Evolutionary conservation across 768 basidiomycete genomes (phyloP).

Genomic region (Boletus patriciae): DNA sequence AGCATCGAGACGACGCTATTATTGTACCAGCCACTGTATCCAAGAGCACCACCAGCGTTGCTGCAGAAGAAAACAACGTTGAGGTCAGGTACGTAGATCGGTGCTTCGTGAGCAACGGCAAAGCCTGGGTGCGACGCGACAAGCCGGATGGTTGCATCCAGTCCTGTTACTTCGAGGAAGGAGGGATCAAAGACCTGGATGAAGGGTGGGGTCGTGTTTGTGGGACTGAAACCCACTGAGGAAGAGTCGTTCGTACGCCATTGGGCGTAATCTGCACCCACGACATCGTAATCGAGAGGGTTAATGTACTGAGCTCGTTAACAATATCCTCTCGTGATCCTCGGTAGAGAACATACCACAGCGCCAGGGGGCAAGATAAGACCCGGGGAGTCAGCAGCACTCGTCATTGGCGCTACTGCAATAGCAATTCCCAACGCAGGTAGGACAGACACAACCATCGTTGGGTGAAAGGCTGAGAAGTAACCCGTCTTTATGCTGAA

Average conservation of each 20-base stretch:
- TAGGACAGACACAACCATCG: background rate
- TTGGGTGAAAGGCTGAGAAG: background rate
- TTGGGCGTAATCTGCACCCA: constrained; percentile 45
- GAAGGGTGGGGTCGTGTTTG: constrained; percentile 55
- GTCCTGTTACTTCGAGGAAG: constrained; percentile 62
- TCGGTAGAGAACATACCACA: constrained; percentile 19
- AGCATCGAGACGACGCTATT: constrained; percentile 66
- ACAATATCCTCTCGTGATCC: background rate
- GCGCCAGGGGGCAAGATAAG: constrained; percentile 20
- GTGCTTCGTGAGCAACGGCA: constrained; percentile 80
- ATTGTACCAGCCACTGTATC: constrained; percentile 61
- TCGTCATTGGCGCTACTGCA: background rate
- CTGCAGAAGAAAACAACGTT: constrained; percentile 74
- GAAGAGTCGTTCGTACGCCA: constrained; percentile 39
- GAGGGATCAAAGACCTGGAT: constrained; percentile 55
- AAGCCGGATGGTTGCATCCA: constrained; percentile 53
- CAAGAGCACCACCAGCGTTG: constrained; percentile 65
- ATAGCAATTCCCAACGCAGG: constrained; percentile 10
- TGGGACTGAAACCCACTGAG: constrained; percentile 61
- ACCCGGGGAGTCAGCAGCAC: background rate
- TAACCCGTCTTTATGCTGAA: background rate
- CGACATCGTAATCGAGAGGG: constrained; percentile 51
- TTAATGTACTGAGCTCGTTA: constrained; percentile 44
- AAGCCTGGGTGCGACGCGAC: constrained; percentile 64
- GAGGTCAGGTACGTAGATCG: constrained; percentile 59